These are phyloP conservation scores for Leucocoprinus leucothites DNA, from an alignment of 768 basidiomycete species.

Conservation along the genomic window DNA sequence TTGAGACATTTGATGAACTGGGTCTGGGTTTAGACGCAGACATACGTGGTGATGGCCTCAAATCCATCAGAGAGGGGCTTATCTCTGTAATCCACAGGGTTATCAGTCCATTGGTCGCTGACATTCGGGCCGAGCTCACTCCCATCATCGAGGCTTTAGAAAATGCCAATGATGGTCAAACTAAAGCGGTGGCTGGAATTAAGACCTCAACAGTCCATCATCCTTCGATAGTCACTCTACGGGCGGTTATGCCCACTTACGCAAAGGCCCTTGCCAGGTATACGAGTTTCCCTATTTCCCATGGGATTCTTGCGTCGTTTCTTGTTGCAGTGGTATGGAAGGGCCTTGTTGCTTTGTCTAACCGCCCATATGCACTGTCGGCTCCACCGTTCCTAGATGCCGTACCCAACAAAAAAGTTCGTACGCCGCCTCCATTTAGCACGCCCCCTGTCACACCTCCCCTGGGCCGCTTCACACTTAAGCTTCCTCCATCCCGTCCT, in stretches of 20 bases:
- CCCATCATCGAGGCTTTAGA: constrained; percentile 66
- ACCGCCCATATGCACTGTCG: constrained; percentile 45
- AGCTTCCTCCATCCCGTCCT: constrained; percentile 65
- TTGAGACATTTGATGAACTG: constrained; percentile 67
- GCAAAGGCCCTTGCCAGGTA: constrained; percentile 54
- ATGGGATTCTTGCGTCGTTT: constrained; percentile 63
- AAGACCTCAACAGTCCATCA: constrained; percentile 41
- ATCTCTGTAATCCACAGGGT: constrained; percentile 66
- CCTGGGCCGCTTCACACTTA: constrained; percentile 59
- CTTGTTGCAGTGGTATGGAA: constrained; percentile 76
- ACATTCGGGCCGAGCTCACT: constrained; percentile 58
- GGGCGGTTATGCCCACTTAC: constrained; percentile 60
- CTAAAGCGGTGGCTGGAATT: constrained; percentile 26
- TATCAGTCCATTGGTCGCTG: constrained; percentile 57
- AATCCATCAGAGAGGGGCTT: constrained; percentile 65
- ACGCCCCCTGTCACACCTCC: constrained; percentile 59
- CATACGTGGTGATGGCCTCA: constrained; percentile 64
- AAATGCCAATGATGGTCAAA: constrained; percentile 28
- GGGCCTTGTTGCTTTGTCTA: constrained; percentile 64
- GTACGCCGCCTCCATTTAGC: constrained; percentile 32
- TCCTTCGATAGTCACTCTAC: constrained; percentile 58
- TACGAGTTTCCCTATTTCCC: constrained; percentile 49
- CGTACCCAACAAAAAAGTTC: constrained; percentile 27
- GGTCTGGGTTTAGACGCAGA: constrained; percentile 61
- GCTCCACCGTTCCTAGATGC: constrained; percentile 33